These are phyloP conservation scores for Suillus occidentalis DNA, from an alignment of 768 basidiomycete genomes.

Conservation along the genomic window DNA sequence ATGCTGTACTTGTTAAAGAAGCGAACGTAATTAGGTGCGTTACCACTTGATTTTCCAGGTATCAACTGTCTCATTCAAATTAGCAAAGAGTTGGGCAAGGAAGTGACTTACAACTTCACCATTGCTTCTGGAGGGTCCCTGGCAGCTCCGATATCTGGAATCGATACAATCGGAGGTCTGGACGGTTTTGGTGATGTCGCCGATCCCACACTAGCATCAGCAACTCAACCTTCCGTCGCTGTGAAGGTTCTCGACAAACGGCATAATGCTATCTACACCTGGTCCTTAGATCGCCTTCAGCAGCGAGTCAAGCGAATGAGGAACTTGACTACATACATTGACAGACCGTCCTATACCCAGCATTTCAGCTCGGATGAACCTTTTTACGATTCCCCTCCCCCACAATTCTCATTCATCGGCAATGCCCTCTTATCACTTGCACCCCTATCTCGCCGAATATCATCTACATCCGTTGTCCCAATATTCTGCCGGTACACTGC, in stretches of 20 bases:
- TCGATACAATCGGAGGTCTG: conserved; percentile 83
- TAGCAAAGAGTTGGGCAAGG: conserved; percentile 85
- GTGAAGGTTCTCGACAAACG: conserved; percentile 91
- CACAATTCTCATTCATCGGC: conserved; percentile 91
- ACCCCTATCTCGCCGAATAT: conserved; percentile 73
- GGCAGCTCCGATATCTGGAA: conserved; percentile 76
- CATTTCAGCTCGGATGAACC: conserved; percentile 94
- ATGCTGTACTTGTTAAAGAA: conserved; percentile 87
- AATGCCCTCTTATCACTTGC: conserved; percentile 81
- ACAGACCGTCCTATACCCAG: conserved; percentile 88
- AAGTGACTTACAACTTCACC: conserved; percentile 90
- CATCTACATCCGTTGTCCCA: conserved; percentile 74
- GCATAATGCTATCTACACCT: conserved; percentile 84
- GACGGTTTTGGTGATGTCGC: conserved; percentile 92
- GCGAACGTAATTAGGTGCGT: conserved; percentile 88
- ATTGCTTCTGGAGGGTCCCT: conserved; percentile 82
- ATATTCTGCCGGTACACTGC: conserved; percentile 94
- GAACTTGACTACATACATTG: conserved; percentile 85
- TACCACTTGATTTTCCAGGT: neutral
- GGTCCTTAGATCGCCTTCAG: conserved; percentile 87
- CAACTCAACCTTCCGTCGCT: conserved; percentile 79
- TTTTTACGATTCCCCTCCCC: conserved; percentile 86
- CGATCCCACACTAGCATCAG: conserved; percentile 73
- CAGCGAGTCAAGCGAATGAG: conserved; percentile 93
- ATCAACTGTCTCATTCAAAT: conserved; percentile 11